Conservation (phyloP, 2,329 filamentous ascomycete genomes). For the Aspergillus glaucus region DNA sequence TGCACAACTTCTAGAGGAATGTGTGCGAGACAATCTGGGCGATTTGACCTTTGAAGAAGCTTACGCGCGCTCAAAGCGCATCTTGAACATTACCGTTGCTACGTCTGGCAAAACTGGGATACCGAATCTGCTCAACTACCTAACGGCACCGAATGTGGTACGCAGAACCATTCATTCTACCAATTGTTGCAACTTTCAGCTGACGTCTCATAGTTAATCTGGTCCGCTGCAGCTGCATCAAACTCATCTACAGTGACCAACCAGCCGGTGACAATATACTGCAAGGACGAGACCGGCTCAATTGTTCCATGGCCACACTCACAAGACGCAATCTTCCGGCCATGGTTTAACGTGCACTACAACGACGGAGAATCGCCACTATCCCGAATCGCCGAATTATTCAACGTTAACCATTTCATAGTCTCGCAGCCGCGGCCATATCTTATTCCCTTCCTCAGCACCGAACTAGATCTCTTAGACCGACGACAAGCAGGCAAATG, state of each 20-base stretch:
- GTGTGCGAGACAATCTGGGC: conserved; percentile 76
- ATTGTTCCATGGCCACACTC: conserved; percentile 67
- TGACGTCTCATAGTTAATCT: conserved; percentile 51
- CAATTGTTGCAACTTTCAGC: not conserved
- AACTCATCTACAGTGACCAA: conserved; percentile 51
- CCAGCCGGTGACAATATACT: conserved; percentile 62
- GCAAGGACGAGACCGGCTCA: conserved; percentile 67
- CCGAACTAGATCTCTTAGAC: conserved; percentile 69
- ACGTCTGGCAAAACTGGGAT: conserved; percentile 67
- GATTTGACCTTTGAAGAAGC: conserved; percentile 92
- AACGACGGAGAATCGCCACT: conserved; percentile 62
- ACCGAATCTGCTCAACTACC: conserved; percentile 81
- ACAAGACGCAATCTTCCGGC: conserved; percentile 57
- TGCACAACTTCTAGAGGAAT: conserved; percentile 72
- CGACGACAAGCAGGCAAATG: conserved; percentile 53
- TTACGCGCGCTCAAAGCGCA: conserved; percentile 73
- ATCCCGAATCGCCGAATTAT: conserved; percentile 69
- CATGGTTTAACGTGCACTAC: conserved; percentile 61
- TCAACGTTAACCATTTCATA: conserved; percentile 94
- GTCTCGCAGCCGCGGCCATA: conserved; percentile 89
- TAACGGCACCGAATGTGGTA: conserved; percentile 89
- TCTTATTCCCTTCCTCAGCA: conserved; percentile 75
- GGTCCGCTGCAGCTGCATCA: conserved; percentile 39
- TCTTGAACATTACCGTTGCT: conserved; percentile 87
- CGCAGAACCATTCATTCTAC: conserved; percentile 30